Evolutionary conservation across 192 early-diverging fungal species (phyloP).

Genomic region (Spinellus fusiger): DNA sequence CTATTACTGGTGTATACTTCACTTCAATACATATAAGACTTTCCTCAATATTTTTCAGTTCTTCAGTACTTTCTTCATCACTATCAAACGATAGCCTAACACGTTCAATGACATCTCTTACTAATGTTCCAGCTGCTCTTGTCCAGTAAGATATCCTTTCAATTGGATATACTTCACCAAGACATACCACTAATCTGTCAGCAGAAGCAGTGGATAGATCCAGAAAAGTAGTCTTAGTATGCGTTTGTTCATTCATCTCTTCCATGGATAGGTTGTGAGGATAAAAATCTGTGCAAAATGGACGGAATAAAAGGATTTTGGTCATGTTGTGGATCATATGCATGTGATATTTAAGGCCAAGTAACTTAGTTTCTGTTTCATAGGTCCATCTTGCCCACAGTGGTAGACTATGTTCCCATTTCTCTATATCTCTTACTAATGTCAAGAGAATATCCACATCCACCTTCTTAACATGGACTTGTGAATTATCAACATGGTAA

Average conservation of each 20-base stretch:
- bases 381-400: slow-evolving; percentile 16
- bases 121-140: slow-evolving; percentile 2
- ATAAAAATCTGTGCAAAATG: slow-evolving; percentile 21
- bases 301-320: slow-evolving; percentile 26
- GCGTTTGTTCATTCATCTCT: slow-evolving; percentile 17
- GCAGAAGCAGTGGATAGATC: slow-evolving; percentile 25
- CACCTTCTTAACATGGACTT: slow-evolving; percentile 18
- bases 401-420: slow-evolving; percentile 24
- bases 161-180: not conserved
- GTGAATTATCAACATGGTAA: not conserved
- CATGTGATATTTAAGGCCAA: slow-evolving; percentile 9
- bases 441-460: slow-evolving; percentile 30
- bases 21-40: not conserved
- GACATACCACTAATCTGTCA: slow-evolving; percentile 13
- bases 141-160: not conserved
- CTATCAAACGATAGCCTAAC: slow-evolving; percentile 24
- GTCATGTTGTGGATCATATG: slow-evolving; percentile 24
- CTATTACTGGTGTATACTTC: slow-evolving; percentile 3
- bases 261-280: not conserved
- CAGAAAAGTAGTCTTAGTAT: slow-evolving; percentile 28
- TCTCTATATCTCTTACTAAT: slow-evolving; percentile 24
- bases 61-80: slow-evolving; percentile 18
- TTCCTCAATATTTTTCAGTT: slow-evolving; percentile 3
- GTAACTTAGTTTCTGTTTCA: not conserved
- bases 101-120: slow-evolving; percentile 20